Conservation (phyloP, 2,329 filamentous ascomycete genomes). For the Trichoderma sp. region DNA sequence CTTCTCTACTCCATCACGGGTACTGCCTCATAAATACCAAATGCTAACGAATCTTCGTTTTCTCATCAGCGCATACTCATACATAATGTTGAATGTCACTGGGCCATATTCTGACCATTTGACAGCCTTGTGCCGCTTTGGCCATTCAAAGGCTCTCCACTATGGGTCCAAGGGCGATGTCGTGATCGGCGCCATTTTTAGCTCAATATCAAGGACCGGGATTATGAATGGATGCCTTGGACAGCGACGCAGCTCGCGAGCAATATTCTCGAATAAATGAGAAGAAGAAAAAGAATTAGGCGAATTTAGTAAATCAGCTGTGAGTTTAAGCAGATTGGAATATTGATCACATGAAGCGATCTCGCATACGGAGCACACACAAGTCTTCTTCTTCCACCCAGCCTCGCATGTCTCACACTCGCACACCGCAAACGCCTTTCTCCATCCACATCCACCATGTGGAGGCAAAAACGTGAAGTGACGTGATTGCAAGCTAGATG, state of each 20-base stretch:
- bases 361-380: neutral
- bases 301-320: neutral
- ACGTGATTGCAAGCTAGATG: slow-evolving; percentile 13
- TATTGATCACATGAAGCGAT: neutral
- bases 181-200: slow-evolving; percentile 22
- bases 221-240: neutral
- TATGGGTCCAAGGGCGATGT: slow-evolving; percentile 16
- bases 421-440: neutral
- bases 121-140: neutral
- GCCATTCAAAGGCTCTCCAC: slow-evolving; percentile 1
- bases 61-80: neutral
- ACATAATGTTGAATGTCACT: neutral
- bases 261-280: neutral
- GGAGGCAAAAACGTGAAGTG: slow-evolving; percentile 21
- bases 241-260: neutral
- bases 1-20: neutral
- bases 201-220: slow-evolving; percentile 9
- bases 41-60: neutral
- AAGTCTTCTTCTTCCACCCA: neutral
- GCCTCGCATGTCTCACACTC: neutral
- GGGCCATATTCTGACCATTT: neutral
- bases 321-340: neutral
- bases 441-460: slow-evolving; percentile 8
- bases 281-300: neutral
- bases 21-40: neutral